Evolutionary conservation across 768 basidiomycete genomes (phyloP).

Genomic region (Tylopilus sp.): DNA sequence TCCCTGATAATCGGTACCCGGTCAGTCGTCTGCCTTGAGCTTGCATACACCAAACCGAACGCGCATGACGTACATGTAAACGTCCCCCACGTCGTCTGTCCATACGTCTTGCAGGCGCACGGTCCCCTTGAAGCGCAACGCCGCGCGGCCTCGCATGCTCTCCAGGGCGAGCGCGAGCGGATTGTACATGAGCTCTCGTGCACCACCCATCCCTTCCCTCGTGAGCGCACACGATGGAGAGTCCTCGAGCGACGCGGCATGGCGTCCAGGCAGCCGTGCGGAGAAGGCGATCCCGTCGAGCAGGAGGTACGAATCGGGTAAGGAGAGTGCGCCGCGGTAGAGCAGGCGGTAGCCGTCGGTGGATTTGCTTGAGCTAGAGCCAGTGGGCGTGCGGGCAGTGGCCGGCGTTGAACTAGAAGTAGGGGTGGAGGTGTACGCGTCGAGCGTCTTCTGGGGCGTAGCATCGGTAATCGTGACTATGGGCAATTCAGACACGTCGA

Average conservation of each 20-base stretch:
- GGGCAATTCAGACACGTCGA: neutral
- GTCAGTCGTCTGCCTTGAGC: neutral
- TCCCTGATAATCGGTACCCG: conserved; percentile 41
- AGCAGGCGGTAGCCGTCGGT: conserved; percentile 47
- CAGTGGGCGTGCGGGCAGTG: neutral
- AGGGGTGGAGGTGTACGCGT: neutral
- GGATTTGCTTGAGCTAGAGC: neutral
- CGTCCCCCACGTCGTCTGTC: conserved; percentile 55
- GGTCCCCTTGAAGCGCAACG: conserved; percentile 55
- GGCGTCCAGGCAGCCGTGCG: conserved; percentile 38
- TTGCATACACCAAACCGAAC: too few relatives aligned
- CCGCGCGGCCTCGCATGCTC: conserved; percentile 74
- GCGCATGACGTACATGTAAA: conserved; percentile 41
- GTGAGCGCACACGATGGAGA: conserved; percentile 19
- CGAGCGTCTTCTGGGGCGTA: conserved; percentile 18
- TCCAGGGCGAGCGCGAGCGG: conserved; percentile 70
- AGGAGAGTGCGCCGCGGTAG: conserved; percentile 70
- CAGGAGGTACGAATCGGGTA: conserved; percentile 67
- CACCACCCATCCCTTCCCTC: conserved; percentile 23
- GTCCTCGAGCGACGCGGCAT: conserved; percentile 15
- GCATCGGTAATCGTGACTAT: conserved; percentile 16
- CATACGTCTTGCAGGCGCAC: conserved; percentile 53
- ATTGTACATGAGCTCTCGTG: conserved; percentile 52
- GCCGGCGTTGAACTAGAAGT: conserved; percentile 4
- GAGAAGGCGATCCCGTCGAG: conserved; percentile 76